Evolutionary conservation across 2,329 filamentous ascomycete genomes (phyloP).

Genomic region (Fusarium burgessii): DNA sequence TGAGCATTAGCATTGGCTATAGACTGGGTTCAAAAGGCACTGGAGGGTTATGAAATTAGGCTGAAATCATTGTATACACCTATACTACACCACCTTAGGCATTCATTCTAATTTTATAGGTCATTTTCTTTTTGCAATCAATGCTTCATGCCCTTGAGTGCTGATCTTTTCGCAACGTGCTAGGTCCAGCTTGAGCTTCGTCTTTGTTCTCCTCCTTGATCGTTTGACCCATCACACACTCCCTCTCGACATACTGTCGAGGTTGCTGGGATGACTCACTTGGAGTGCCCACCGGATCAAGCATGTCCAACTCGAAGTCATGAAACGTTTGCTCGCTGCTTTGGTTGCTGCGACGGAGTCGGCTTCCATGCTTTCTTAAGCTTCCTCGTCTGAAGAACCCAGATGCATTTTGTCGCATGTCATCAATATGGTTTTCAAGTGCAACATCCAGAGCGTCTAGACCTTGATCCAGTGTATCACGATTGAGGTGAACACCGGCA

Average conservation of each 20-base stretch:
- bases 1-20: slow-evolving; percentile 39
- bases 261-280: slow-evolving; percentile 25
- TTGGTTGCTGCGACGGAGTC: slow-evolving; percentile 46
- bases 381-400: slow-evolving; percentile 48
- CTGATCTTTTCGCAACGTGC: slow-evolving; percentile 8
- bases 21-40: slow-evolving; percentile 33
- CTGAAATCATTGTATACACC: slow-evolving; percentile 41
- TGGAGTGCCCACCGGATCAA: slow-evolving; percentile 35
- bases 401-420: slow-evolving; percentile 51
- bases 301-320: slow-evolving; percentile 48
- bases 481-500: slow-evolving; percentile 53
- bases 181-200: slow-evolving; percentile 26
- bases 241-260: slow-evolving; percentile 47
- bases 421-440: slow-evolving; percentile 53
- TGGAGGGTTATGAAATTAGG: not conserved
- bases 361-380: slow-evolving; percentile 41
- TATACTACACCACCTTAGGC: slow-evolving; percentile 36
- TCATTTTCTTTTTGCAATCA: not conserved
- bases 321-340: slow-evolving; percentile 46
- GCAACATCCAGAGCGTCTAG: slow-evolving; percentile 54
- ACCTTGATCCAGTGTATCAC: slow-evolving; percentile 52
- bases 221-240: slow-evolving; percentile 54
- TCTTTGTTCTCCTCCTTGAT: slow-evolving; percentile 52
- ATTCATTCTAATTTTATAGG: slow-evolving; percentile 39
- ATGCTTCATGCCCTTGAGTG: not conserved